These are phyloP conservation scores for Penicillium parvum DNA, from an alignment of 495 filamentous ascomycete genomes.

Conservation along the genomic window DNA sequence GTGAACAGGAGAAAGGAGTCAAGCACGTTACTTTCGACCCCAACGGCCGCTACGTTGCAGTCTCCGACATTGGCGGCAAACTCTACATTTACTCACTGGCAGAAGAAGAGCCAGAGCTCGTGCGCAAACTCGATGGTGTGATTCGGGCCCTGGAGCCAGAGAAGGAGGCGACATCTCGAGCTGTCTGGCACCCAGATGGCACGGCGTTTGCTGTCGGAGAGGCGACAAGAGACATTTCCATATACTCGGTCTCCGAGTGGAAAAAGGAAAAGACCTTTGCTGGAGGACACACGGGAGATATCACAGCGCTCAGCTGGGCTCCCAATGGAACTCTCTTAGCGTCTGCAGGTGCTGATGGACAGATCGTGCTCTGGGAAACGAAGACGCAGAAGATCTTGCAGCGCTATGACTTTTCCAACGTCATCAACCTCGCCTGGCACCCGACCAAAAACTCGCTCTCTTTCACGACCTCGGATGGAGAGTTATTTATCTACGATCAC, in stretches of 20 bases:
- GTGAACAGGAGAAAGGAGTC: constrained; percentile 74
- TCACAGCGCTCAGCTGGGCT: constrained; percentile 87
- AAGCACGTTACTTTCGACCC: constrained; percentile 91
- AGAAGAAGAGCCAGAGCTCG: constrained; percentile 72
- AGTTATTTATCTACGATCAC: constrained; percentile 80
- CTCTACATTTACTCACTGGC: constrained; percentile 85
- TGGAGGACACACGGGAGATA: constrained; percentile 75
- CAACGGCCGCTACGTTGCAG: constrained; percentile 67
- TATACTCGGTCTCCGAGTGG: constrained; percentile 83
- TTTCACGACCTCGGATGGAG: constrained; percentile 85
- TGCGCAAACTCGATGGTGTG: constrained; percentile 79
- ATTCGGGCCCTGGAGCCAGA: constrained; percentile 76
- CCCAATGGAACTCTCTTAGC: constrained; percentile 87
- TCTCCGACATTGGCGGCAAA: constrained; percentile 82
- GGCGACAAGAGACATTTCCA: constrained; percentile 75
- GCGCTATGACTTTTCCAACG: constrained; percentile 69
- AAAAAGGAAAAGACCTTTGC: constrained; percentile 73
- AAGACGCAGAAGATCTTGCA: constrained; percentile 69
- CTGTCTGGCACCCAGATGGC: constrained; percentile 92
- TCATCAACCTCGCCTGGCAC: constrained; percentile 87
- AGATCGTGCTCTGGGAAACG: constrained; percentile 82
- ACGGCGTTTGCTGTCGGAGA: constrained; percentile 85
- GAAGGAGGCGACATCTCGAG: constrained; percentile 67
- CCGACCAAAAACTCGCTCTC: constrained; percentile 81
- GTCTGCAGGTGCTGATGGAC: constrained; percentile 77